Evolutionary conservation across 2,329 filamentous ascomycete genomes (phyloP).

Genomic region (Amauroascus niger): DNA sequence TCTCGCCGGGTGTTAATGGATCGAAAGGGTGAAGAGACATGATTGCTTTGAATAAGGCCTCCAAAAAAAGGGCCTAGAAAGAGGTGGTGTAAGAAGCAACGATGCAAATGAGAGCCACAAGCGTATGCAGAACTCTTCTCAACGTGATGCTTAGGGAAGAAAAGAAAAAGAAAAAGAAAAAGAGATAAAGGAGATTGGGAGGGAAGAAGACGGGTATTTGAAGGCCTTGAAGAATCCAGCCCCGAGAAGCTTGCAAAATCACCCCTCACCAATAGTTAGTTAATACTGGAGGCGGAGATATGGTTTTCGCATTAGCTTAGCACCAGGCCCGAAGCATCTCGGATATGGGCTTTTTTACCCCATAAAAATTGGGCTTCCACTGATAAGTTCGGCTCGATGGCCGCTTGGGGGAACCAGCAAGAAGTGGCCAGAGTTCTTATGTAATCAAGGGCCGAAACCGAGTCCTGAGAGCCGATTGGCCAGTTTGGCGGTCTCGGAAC

Average conservation of each 20-base stretch:
- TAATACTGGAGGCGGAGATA: not conserved
- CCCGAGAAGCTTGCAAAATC: not conserved
- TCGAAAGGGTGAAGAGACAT: conserved; percentile 31
- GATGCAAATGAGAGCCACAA: conserved; percentile 3
- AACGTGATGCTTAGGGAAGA: conserved; percentile 1
- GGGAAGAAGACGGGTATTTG: conserved; percentile 5
- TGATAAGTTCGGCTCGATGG: conserved; percentile 1
- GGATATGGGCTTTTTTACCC: not conserved
- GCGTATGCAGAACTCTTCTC: conserved; percentile 5
- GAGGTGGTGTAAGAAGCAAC: not conserved
- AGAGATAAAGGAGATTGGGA: not conserved
- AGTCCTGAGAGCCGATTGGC: conserved; percentile 2
- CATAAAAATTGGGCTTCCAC: not conserved
- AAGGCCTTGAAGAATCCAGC: not conserved
- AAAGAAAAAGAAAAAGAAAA: not conserved
- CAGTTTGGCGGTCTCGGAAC: not conserved
- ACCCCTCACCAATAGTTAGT: not conserved
- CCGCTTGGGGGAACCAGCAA: conserved; percentile 1
- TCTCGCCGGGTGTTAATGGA: conserved; percentile 33
- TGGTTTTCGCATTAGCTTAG: not conserved
- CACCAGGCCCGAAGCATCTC: not conserved
- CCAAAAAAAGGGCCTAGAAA: not conserved
- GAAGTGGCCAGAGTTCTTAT: not conserved
- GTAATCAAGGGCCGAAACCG: not conserved
- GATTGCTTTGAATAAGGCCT: not conserved